Percentiles rank a stretch among this genome's conserved stretches.
phyloP scores from a whole-genome alignment of 495 filamentous ascomycete genomes.

The Talaromyces ruber region DNA sequence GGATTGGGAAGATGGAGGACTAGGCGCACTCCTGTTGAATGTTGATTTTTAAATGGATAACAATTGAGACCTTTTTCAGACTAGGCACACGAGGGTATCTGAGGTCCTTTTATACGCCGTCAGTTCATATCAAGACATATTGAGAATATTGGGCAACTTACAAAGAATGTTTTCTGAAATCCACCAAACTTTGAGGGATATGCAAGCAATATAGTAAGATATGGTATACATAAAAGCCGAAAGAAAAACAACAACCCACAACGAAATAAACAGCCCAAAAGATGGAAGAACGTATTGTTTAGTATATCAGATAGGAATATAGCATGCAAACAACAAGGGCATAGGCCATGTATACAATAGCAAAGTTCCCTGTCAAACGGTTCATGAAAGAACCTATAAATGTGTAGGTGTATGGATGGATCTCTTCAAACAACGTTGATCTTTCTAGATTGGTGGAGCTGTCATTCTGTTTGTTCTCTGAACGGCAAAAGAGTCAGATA shows the following conservation, averaged over 20 bases:
- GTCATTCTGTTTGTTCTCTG: slow-evolving; percentile 2
- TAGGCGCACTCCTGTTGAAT: neutral
- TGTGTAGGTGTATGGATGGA: too few species aligned
- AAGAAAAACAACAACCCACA: neutral
- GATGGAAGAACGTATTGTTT: neutral
- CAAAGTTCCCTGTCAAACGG: neutral
- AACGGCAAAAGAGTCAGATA: neutral
- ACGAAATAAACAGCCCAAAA: neutral
- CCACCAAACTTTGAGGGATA: neutral
- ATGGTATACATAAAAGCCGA: neutral
- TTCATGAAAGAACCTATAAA: neutral
- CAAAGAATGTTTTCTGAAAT: neutral
- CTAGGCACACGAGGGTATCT: neutral
- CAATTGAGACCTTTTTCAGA: neutral
- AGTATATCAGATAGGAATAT: neutral
- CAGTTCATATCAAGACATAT: neutral
- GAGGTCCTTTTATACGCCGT: neutral
- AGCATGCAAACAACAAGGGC: neutral
- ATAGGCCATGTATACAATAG: neutral
- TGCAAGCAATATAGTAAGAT: neutral
- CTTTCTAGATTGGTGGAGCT: neutral
- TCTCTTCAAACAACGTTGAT: neutral
- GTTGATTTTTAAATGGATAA: neutral
- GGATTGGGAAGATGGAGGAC: neutral
- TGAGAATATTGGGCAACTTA: neutral